phyloP scores from a whole-genome alignment of 2,329 filamentous ascomycete genomes.

The Penicillium sp. region DNA sequence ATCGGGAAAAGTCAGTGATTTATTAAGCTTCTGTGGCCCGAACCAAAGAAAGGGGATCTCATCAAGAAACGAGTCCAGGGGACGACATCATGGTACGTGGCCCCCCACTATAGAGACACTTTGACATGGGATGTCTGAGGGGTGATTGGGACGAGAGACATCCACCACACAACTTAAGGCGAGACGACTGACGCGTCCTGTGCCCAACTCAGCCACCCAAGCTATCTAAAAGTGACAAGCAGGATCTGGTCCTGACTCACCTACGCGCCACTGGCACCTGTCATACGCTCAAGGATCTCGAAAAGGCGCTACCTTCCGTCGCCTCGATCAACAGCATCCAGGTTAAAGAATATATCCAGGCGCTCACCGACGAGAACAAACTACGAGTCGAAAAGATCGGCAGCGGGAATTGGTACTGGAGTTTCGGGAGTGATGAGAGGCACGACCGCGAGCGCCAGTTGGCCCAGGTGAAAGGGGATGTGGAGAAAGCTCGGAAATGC shows the following conservation, averaged over 20 bases:
- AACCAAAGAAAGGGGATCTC: not conserved
- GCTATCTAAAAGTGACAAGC: slow-evolving; percentile 59
- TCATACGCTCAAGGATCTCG: slow-evolving; percentile 67
- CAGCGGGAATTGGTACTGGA: slow-evolving; percentile 73
- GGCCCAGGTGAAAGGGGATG: slow-evolving; percentile 29
- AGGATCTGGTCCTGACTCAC: slow-evolving; percentile 59
- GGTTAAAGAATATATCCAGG: slow-evolving; percentile 67
- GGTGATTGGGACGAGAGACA: not conserved
- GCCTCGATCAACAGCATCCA: slow-evolving; percentile 67
- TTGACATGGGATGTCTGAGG: not conserved
- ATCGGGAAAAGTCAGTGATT: slow-evolving; percentile 1
- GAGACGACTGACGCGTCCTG: slow-evolving; percentile 21
- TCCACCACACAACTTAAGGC: not conserved
- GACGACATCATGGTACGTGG: slow-evolving; percentile 5
- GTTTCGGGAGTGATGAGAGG: slow-evolving; percentile 61
- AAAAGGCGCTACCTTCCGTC: slow-evolving; percentile 63
- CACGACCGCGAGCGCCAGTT: slow-evolving; percentile 44
- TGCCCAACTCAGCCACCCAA: slow-evolving; percentile 50
- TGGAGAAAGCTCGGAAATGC: slow-evolving; percentile 30
- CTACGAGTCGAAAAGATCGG: slow-evolving; percentile 70
- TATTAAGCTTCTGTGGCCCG: not conserved
- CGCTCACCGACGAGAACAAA: slow-evolving; percentile 61
- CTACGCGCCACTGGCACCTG: slow-evolving; percentile 62
- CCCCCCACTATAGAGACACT: not conserved
- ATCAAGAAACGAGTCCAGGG: not conserved